These are phyloP conservation scores for Daldinia sp. DNA, from an alignment of 2,329 filamentous ascomycete species.

Conservation along the genomic window DNA sequence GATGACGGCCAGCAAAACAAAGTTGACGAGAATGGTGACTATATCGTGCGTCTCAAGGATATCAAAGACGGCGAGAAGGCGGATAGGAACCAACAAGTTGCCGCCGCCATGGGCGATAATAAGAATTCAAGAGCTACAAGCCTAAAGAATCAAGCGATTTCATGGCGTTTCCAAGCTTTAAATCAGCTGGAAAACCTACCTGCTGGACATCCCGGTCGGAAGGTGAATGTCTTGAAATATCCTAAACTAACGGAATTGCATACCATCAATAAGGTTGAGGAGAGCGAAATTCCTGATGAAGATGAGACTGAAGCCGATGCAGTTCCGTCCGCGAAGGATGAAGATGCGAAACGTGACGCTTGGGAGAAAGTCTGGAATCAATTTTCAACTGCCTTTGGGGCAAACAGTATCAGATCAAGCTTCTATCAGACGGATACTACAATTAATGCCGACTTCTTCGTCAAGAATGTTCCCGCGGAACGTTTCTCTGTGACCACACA, in stretches of 20 bases:
- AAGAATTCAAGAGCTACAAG: slow-evolving; percentile 39
- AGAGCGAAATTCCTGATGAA: slow-evolving; percentile 13
- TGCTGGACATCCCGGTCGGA: slow-evolving; percentile 55
- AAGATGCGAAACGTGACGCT: not conserved
- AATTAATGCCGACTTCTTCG: slow-evolving; percentile 51
- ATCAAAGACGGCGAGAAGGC: slow-evolving; percentile 39
- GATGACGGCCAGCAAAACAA: slow-evolving; percentile 50
- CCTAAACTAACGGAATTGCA: slow-evolving; percentile 42
- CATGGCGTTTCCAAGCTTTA: slow-evolving; percentile 59
- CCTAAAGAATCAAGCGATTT: slow-evolving; percentile 52
- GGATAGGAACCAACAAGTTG: slow-evolving; percentile 33
- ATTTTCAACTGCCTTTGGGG: slow-evolving; percentile 31
- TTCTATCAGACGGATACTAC: slow-evolving; percentile 53
- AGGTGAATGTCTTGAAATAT: slow-evolving; percentile 52
- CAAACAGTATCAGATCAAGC: slow-evolving; percentile 50
- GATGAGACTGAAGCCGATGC: slow-evolving; percentile 3
- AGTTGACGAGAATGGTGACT: slow-evolving; percentile 58
- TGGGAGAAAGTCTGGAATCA: slow-evolving; percentile 39
- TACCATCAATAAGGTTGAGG: slow-evolving; percentile 30
- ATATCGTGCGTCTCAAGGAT: slow-evolving; percentile 52
- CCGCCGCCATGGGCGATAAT: slow-evolving; percentile 30
- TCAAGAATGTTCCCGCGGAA: slow-evolving; percentile 53
- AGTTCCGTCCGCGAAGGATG: not conserved
- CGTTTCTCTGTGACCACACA: slow-evolving; percentile 51
- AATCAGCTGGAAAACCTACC: slow-evolving; percentile 55